These are phyloP conservation scores for Sanguinoderma infundibulare DNA, from an alignment of 1,284 basidiomycete species.

Conservation along the genomic window DNA sequence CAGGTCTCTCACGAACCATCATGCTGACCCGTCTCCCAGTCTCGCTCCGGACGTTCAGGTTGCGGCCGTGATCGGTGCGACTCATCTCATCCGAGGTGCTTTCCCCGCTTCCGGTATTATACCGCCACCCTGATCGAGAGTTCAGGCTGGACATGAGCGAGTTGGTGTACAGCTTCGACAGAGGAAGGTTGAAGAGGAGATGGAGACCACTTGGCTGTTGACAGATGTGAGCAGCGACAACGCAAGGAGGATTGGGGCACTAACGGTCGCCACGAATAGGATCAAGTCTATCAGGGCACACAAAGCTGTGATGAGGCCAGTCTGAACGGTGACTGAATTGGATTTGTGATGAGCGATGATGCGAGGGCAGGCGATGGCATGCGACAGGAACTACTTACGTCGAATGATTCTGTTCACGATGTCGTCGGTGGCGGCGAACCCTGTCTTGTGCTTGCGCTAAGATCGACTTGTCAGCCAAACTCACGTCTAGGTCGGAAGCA, in stretches of 20 bases:
- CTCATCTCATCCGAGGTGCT: constrained; percentile 16
- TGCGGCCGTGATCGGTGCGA: constrained; percentile 13
- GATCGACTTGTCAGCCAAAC: neutral
- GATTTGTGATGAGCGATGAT: neutral
- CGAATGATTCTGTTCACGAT: constrained; percentile 47
- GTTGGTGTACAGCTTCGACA: constrained; percentile 40
- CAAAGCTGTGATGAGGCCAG: constrained; percentile 39
- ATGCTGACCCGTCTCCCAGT: constrained; percentile 26
- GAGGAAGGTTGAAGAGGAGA: constrained; percentile 38
- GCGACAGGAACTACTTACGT: constrained; percentile 38
- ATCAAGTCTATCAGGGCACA: constrained; percentile 38
- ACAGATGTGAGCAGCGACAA: neutral
- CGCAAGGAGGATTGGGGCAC: constrained; percentile 4
- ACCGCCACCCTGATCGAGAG: constrained; percentile 38
- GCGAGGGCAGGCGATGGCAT: too few relatives aligned
- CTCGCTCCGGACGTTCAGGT: constrained; percentile 19
- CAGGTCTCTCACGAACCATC: constrained; percentile 13
- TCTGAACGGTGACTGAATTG: constrained; percentile 39
- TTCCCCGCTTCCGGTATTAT: constrained; percentile 28
- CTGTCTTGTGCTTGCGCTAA: constrained; percentile 46
- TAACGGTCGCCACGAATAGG: constrained; percentile 35
- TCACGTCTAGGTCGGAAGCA: neutral
- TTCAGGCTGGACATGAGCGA: constrained; percentile 40
- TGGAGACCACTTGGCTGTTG: constrained; percentile 34
- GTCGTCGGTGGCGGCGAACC: constrained; percentile 40